Conservation (phyloP, 2,329 filamentous ascomycete genomes). For the Truncatella angustata region DNA sequence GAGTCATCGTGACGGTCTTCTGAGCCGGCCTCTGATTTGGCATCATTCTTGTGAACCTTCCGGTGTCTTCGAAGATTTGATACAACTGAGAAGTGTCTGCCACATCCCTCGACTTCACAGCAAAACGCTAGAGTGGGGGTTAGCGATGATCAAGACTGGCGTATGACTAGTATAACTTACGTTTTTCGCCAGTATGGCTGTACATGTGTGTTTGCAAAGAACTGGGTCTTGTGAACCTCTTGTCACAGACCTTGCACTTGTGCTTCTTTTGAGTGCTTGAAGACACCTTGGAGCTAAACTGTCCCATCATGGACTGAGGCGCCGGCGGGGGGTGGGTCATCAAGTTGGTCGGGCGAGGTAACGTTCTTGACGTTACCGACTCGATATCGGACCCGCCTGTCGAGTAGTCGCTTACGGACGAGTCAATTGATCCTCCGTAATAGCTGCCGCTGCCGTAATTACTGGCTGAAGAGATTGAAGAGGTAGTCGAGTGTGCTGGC, state of each 20-base stretch:
- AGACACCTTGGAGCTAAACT: conserved; percentile 95
- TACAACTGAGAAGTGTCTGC: conserved; percentile 94
- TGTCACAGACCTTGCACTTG: conserved; percentile 98
- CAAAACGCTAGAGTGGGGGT: conserved; percentile 67
- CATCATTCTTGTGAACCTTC: conserved; percentile 88
- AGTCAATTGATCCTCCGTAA: conserved; percentile 81
- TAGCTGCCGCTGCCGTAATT: conserved; percentile 74
- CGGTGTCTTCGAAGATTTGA: conserved; percentile 92
- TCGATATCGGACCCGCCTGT: conserved; percentile 86
- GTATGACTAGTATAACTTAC: conserved; percentile 55
- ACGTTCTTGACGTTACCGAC: conserved; percentile 73
- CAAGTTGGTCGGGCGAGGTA: conserved; percentile 68
- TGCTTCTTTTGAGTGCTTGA: conserved; percentile 98
- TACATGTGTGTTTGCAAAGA: conserved; percentile 98
- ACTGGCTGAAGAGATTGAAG: conserved; percentile 81
- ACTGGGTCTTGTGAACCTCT: conserved; percentile 91
- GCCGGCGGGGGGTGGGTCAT: conserved; percentile 71
- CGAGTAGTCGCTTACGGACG: conserved; percentile 88
- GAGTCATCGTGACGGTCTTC: conserved; percentile 64
- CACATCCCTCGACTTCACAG: conserved; percentile 92
- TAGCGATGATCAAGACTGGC: not conserved
- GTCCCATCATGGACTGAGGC: conserved; percentile 96
- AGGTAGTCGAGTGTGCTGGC: conserved; percentile 77
- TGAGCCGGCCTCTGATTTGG: conserved; percentile 60
- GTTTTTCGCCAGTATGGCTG: conserved; percentile 96